These are phyloP conservation scores for Tolypocladium amazonense DNA, from an alignment of 2,329 filamentous ascomycete species.

Conservation along the genomic window DNA sequence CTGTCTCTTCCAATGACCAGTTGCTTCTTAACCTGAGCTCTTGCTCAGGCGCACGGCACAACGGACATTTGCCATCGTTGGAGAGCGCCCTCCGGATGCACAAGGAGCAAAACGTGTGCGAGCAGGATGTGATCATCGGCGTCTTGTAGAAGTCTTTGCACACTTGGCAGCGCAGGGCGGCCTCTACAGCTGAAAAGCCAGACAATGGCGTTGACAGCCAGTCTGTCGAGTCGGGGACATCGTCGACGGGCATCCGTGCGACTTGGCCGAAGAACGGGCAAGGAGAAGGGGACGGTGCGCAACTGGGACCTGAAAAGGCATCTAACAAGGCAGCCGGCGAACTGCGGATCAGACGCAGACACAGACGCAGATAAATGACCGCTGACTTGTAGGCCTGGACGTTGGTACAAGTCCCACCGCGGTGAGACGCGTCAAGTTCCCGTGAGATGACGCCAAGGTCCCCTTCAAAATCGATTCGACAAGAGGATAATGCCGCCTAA, in stretches of 20 bases:
- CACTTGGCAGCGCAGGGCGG: constrained; percentile 83
- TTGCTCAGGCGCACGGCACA: constrained; percentile 70
- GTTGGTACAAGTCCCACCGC: not conserved
- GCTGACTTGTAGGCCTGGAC: not conserved
- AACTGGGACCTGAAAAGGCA: not conserved
- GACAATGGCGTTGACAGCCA: constrained; percentile 65
- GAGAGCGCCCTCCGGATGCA: constrained; percentile 84
- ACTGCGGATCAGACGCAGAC: not conserved
- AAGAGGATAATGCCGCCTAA: not conserved
- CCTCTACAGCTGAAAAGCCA: constrained; percentile 62
- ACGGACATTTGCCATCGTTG: constrained; percentile 75
- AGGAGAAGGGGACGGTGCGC: not conserved
- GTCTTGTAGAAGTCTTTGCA: constrained; percentile 97
- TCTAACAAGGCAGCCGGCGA: not conserved
- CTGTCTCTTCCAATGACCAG: constrained; percentile 73
- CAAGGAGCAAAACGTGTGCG: constrained; percentile 91
- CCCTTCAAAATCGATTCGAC: not conserved
- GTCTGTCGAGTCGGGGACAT: constrained; percentile 70
- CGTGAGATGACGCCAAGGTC: not conserved
- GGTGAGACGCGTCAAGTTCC: not conserved
- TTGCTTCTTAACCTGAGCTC: constrained; percentile 79
- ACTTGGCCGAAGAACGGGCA: not conserved
- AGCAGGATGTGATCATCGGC: constrained; percentile 90
- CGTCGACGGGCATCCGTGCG: constrained; percentile 18
- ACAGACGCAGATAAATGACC: not conserved